Conservation (phyloP, 2,329 filamentous ascomycete species). For the Aureobasidium sp. region DNA sequence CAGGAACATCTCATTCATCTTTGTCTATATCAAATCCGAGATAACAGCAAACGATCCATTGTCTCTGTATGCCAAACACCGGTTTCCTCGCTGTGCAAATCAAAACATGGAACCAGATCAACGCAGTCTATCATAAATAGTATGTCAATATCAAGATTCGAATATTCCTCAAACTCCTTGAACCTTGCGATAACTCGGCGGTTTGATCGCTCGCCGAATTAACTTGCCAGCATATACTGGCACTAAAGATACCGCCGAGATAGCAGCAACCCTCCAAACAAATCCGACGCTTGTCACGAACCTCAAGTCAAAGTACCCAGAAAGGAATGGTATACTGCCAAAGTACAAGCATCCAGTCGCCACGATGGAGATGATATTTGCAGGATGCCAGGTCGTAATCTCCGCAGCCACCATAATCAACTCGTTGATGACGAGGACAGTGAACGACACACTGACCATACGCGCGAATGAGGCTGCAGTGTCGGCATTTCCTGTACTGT, state of each 20-base stretch:
- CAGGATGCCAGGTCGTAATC: slow-evolving; percentile 91
- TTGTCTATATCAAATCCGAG: background rate
- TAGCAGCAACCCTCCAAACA: slow-evolving; percentile 76
- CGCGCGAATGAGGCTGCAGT: slow-evolving; percentile 24
- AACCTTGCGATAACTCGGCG: slow-evolving; percentile 92
- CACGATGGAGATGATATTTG: slow-evolving; percentile 78
- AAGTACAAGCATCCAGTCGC: slow-evolving; percentile 77
- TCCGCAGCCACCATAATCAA: slow-evolving; percentile 95
- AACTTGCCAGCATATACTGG: slow-evolving; percentile 84
- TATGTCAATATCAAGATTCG: background rate
- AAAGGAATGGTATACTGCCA: slow-evolving; percentile 75
- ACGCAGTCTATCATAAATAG: background rate
- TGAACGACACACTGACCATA: slow-evolving; percentile 90
- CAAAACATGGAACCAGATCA: background rate
- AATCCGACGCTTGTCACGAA: slow-evolving; percentile 76
- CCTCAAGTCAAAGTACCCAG: slow-evolving; percentile 76
- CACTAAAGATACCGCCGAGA: slow-evolving; percentile 69
- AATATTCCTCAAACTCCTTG: slow-evolving; percentile 19
- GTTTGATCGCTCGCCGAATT: slow-evolving; percentile 75
- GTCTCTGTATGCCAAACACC: background rate
- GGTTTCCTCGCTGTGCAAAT: background rate
- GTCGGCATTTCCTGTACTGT: slow-evolving; percentile 14
- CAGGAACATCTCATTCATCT: background rate
- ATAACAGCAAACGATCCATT: background rate
- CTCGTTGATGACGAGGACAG: slow-evolving; percentile 86